phyloP scores from a whole-genome alignment of 257 asterid species.

The Primulina tabacum region DNA sequence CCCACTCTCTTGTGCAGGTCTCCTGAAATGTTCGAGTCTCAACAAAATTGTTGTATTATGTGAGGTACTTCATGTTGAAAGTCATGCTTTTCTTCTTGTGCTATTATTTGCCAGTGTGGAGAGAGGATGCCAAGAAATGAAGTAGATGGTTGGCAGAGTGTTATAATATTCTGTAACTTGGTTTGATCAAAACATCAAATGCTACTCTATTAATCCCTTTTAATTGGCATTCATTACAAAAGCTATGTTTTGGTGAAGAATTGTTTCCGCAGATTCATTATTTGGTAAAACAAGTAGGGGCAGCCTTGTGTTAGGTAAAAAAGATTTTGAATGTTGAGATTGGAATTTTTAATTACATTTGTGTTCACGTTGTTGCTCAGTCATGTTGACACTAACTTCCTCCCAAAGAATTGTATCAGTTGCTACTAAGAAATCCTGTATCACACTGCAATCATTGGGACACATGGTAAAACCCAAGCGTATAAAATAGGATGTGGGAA shows the following conservation, averaged over 20 bases:
- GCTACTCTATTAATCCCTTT: not conserved
- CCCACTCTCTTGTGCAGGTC: slow-evolving; percentile 49
- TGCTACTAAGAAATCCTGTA: not conserved
- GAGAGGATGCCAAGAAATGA: slow-evolving; percentile 3
- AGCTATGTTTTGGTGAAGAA: not conserved
- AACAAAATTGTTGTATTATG: slow-evolving; percentile 61
- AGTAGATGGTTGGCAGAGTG: slow-evolving; percentile 9
- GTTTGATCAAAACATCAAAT: too few relatives aligned
- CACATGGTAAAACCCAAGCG: not conserved
- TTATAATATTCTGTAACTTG: slow-evolving; percentile 3
- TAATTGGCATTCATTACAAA: not conserved
- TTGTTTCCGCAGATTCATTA: not conserved
- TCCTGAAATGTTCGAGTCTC: slow-evolving; percentile 77
- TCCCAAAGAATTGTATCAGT: not conserved
- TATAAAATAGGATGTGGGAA: not conserved
- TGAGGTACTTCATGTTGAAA: slow-evolving; percentile 37
- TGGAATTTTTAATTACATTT: not conserved
- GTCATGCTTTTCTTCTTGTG: not conserved
- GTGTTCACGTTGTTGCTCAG: not conserved
- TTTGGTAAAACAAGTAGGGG: not conserved
- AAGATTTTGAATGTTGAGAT: not conserved
- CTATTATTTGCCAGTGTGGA: not conserved
- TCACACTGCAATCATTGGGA: too few relatives aligned
- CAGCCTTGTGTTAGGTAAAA: not conserved
- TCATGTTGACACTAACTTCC: not conserved